A percentile compares a stretch with the other conserved stretches of the same genome.
Evolutionary conservation across 371 early-diverging fungal species (phyloP).

Genomic region (Rhizoclosmatium hyalinum): DNA sequence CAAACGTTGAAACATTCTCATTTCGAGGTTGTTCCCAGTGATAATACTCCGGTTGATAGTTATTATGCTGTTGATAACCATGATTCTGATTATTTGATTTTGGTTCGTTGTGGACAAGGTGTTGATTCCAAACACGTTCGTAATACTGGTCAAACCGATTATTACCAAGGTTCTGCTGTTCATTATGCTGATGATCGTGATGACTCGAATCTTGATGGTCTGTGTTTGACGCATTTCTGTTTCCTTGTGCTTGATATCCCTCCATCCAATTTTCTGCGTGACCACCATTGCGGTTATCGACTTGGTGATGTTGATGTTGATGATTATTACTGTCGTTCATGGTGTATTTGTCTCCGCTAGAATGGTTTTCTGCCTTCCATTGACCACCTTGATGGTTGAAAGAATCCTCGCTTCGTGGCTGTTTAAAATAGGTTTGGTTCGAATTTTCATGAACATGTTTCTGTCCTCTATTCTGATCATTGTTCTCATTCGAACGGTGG

Average conservation of each 20-base stretch:
- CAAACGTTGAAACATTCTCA: slow-evolving; percentile 19
- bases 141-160: no score
- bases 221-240: no score
- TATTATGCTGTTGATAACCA: neutral
- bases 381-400: no score
- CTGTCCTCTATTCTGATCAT: no score
- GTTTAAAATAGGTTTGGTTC: no score
- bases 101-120: no score
- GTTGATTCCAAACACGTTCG: no score
- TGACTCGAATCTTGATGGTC: neutral
- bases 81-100: neutral
- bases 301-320: neutral
- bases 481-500: neutral
- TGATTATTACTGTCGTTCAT: neutral
- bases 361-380: neutral
- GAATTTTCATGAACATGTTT: no score
- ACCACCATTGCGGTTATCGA: no score
- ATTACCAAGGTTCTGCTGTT: neutral
- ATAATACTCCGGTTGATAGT: slow-evolving; percentile 1
- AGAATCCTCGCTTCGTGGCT: no score
- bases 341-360: neutral
- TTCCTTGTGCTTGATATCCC: no score
- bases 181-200: neutral
- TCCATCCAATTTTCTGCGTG: no score
- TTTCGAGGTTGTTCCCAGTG: neutral